Base-by-base conservation (phyloP, 768 basidiomycete genomes). In the Megacollybia marginata region DNA sequence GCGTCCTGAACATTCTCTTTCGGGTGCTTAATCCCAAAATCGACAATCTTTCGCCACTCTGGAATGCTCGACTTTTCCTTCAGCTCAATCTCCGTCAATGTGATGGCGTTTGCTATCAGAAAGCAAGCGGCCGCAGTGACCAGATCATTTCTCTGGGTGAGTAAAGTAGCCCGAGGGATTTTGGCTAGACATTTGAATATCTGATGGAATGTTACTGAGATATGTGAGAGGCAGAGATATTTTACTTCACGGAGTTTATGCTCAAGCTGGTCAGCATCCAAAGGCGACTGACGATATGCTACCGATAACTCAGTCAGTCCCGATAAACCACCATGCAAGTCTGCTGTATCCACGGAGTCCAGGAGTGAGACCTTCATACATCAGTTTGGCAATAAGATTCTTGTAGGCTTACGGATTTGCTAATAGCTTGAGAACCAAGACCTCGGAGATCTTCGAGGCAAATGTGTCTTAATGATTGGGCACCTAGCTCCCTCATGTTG, bases 311-410 rank as follows among this genome's bases (percentile, higher is more conserved):
- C 85, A 8, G 76, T 74, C 20, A 97, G 70, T 1, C 79, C 82
- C 19, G 83, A 69, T n/a, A 97, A 65, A 9, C 76, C 83, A 2
- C 95, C 95, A 59, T 97, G 93, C 9, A 93, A 68, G 58, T 88
- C 85, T 16, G 74, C 68, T 11, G 71, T 52, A 63, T 96, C 92
- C 18, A 78, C 62, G 8, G 86, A 83, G 11, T 74, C 71, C 23
- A 86, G 65, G 6, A 91, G 65, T 13, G 32, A 28, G 10, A 43
- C 34, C 15, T 42, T 44, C 33, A 40, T 45, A 15, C 43, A 19
- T 42, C 40, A 15, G 19, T 28, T 28, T 18, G 33, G 31, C 33
- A 35, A 31, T 23, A 38, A 28, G 28, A 32, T 50, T 19, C 32
- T 19, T 28, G 23, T 45, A 35, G 16, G 59, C 82, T 56, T 53